phyloP scores from a whole-genome alignment of 345 rosid genomes.

The Eucalyptus lansdowneana region DNA sequence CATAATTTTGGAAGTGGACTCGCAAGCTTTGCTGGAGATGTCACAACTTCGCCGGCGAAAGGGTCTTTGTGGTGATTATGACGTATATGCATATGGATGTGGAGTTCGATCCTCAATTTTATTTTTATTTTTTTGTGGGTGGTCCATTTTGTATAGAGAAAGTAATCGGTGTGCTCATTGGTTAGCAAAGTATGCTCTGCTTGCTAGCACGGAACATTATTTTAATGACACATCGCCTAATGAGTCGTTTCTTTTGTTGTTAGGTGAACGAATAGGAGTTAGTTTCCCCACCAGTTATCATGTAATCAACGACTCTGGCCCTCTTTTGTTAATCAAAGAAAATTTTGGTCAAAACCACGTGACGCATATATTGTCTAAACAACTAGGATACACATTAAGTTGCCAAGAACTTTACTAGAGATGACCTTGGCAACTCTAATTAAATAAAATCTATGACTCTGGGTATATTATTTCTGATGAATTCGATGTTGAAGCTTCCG shows the following conservation, averaged over 20 bases:
- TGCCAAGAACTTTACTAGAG: not conserved
- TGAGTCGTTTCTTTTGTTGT: not conserved
- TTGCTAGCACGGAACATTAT: not conserved
- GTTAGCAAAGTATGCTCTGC: not conserved
- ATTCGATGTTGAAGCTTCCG: not conserved
- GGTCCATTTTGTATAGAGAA: not conserved
- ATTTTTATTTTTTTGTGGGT: not conserved
- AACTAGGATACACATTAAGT: not conserved
- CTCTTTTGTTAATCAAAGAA: not conserved
- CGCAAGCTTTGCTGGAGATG: not conserved
- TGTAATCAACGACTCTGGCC: not conserved
- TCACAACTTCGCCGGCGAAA: not conserved
- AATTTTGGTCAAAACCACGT: not conserved
- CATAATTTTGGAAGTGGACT: not conserved
- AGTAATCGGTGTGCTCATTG: not conserved
- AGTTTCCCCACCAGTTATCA: not conserved
- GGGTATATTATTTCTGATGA: not conserved
- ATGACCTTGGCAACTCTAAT: not conserved
- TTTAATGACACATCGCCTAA: not conserved
- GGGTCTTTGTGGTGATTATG: not conserved
- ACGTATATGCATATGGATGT: not conserved
- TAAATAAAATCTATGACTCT: not conserved
- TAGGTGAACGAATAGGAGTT: not conserved
- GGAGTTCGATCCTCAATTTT: not conserved
- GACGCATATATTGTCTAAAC: not conserved